Evolutionary conservation across 495 filamentous ascomycete species (phyloP).

Genomic region (Penicillium daleae): DNA sequence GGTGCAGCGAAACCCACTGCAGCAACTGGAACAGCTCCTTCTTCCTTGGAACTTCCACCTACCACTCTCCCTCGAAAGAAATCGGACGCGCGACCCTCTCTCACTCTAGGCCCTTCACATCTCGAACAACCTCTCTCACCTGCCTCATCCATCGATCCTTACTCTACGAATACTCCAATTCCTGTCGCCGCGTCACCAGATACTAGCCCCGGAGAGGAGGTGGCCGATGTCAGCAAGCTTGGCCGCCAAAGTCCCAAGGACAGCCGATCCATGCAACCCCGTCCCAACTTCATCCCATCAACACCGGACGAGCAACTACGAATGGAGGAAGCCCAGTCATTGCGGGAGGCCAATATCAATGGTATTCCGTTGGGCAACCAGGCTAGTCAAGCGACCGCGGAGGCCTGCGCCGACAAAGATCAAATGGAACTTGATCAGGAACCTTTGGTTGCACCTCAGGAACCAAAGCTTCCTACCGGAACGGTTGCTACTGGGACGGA

Average conservation of each 20-base stretch:
- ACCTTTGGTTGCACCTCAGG: conserved; percentile 12
- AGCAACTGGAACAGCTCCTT: conserved; percentile 12
- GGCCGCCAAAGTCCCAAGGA: conserved; percentile 29
- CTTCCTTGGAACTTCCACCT: conserved; percentile 25
- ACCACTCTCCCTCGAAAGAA: conserved; percentile 30
- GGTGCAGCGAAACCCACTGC: conserved; percentile 22
- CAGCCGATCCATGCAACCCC: conserved; percentile 25
- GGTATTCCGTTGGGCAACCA: conserved; percentile 28
- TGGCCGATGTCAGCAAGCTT: conserved; percentile 32
- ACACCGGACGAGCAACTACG: conserved; percentile 56
- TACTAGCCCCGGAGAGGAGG: conserved; percentile 47
- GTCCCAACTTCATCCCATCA: conserved; percentile 38
- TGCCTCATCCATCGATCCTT: conserved; percentile 47
- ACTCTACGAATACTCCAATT: conserved; percentile 47
- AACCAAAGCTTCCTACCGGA: conserved; percentile 20
- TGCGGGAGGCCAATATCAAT: conserved; percentile 34
- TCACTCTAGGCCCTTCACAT: conserved; percentile 35
- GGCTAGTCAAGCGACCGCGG: conserved; percentile 33
- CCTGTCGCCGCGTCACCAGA: conserved; percentile 44
- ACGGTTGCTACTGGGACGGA: conserved; percentile 16
- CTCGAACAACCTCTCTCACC: conserved; percentile 49
- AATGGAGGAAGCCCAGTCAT: conserved; percentile 52
- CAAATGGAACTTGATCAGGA: conserved; percentile 30
- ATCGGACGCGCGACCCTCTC: conserved; percentile 37
- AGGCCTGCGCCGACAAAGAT: conserved; percentile 22